Percentiles rank a stretch among this genome's conserved stretches.
Evolutionary conservation across 257 asterid genomes (phyloP).

Genomic region (Plantago major): DNA sequence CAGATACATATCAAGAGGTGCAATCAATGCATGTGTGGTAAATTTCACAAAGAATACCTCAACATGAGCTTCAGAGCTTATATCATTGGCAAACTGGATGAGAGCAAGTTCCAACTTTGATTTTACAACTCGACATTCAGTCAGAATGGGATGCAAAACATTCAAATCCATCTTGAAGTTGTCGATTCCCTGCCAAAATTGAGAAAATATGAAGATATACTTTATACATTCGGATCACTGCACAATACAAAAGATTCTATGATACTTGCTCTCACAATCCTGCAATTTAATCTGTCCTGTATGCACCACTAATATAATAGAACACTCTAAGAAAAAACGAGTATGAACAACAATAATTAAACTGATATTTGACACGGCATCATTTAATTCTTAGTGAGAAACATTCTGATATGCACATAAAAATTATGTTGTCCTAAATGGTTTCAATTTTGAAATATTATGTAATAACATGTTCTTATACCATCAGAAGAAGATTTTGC

Average conservation of each 20-base stretch:
- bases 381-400: not conserved
- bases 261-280: not conserved
- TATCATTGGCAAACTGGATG: slow-evolving; percentile 93
- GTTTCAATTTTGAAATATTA: not conserved
- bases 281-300: not conserved
- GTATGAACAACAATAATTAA: not conserved
- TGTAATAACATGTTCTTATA: not conserved
- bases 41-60: slow-evolving; percentile 51
- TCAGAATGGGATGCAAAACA: slow-evolving; percentile 79
- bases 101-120: slow-evolving; percentile 69
- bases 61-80: slow-evolving; percentile 98
- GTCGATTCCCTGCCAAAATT: slow-evolving; percentile 67
- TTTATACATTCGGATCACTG: slow-evolving; percentile 12
- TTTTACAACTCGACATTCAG: slow-evolving; percentile 93
- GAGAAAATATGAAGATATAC: slow-evolving; percentile 14
- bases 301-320: not conserved
- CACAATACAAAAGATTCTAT: slow-evolving; percentile 5
- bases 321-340: not conserved
- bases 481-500: no score
- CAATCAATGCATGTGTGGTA: not conserved
- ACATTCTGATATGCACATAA: not conserved
- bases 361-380: not conserved
- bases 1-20: slow-evolving; percentile 1
- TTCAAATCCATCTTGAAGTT: slow-evolving; percentile 56
- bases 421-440: not conserved